Evolutionary conservation across 331 rosid species (phyloP), one percentile per base, ranked within the genome.

Genomic region (Ulmus americana): DNA sequence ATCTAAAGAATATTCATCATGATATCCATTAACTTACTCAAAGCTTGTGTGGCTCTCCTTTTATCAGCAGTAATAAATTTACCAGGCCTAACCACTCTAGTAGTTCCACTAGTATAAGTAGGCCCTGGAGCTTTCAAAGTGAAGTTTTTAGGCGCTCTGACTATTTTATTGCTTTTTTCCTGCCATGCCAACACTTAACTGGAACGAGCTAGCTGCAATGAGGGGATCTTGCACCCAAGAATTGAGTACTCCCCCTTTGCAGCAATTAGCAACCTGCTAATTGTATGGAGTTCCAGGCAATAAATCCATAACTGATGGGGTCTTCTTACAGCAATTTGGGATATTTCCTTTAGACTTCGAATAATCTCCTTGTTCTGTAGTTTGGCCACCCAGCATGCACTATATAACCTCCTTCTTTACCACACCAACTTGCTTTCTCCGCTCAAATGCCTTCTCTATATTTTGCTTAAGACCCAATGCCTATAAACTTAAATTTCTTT

Each of bases 331-430:
- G 84, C 88, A 82, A 77, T 91, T 84, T 2, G 97, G 96, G 38
- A 53, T 40, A 62, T 3, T 72, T 6, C 59, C 79, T 56, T 84
- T 91, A 50, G 42, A 88, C 60, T 73, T 82, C 39, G 97, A 91
- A 70, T 96, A 91, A 71, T 91, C 97, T 39, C 97, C 97, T 79
- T 91, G 95, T 44, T 88, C 95, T 8, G 92, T 91, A 59, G 92
- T 12, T 67, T 91, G 87, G 53, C 81, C 90, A 44, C 97, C 97
- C 40, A 78, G 9, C 88, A 86, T 84, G 74, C 7, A 53, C 97
- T 96, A 91, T 70, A 91, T 86, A 51, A 91, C 74, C 83, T 91
- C 97, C 74, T 82, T 88, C 84, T 88, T 88, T 15, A 83, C 82
- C 97, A n/a, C n/a, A n/a, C n/a, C n/a, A n/a, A n/a, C n/a, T n/a